A percentile compares a stretch with the other conserved stretches of the same genome.
phyloP scores from a whole-genome alignment of 2,329 filamentous ascomycete species.

The Clarireedia paspali region DNA sequence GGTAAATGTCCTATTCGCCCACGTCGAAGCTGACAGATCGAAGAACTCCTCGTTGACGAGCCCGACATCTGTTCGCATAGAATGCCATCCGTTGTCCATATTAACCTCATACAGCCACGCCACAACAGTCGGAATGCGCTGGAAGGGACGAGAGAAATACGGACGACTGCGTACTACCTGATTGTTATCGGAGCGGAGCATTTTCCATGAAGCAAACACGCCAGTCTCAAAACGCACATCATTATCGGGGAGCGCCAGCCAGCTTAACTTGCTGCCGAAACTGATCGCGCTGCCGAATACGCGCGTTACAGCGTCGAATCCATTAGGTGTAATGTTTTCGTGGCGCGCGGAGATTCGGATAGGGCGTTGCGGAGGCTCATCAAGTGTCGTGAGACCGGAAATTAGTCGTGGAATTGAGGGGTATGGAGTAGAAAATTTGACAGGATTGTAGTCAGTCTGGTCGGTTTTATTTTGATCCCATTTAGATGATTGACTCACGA shows the following conservation, averaged over 20 bases:
- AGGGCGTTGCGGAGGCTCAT: not conserved
- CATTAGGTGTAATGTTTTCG: not conserved
- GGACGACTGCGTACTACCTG: not conserved
- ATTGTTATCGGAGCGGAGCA: not conserved
- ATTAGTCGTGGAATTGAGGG: not conserved
- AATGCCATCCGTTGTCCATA: too few species aligned
- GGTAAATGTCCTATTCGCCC: too few species aligned
- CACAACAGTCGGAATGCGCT: not conserved
- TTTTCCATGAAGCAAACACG: not conserved
- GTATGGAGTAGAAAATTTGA: not conserved
- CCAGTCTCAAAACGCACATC: not conserved
- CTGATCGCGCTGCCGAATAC: not conserved
- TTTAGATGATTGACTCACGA: not conserved
- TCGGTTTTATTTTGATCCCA: not conserved
- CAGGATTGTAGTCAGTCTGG: not conserved
- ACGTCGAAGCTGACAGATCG: too few species aligned
- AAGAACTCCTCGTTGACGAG: too few species aligned
- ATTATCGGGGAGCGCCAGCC: not conserved
- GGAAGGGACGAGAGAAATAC: not conserved
- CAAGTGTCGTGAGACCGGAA: not conserved
- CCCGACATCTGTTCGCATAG: too few species aligned
- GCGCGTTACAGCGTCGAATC: not conserved
- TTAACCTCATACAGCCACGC: not conserved
- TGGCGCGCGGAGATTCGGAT: not conserved
- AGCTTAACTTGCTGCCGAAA: not conserved